Evolutionary conservation across 2,329 filamentous ascomycete species (phyloP), one percentile per base, ranked within the genome.

Genomic region (Cercospora zeae-maydis): DNA sequence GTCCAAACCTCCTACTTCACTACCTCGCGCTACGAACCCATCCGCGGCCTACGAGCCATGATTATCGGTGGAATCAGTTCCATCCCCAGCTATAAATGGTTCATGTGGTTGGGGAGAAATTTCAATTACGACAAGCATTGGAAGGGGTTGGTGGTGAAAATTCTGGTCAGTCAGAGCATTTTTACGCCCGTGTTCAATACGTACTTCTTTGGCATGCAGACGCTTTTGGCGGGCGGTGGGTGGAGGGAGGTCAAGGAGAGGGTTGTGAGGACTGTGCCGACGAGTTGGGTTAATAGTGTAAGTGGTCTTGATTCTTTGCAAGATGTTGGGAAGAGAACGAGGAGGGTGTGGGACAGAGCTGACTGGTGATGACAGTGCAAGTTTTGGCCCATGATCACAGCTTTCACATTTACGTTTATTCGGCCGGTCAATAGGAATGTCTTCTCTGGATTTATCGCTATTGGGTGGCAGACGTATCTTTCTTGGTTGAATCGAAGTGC

Each of bases 401-500:
- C 92, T 0, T 88, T 97, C 73, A 93, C 84, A 75, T 96, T 97
- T 72, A 86, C 89, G n/a, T 95, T 91, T 71, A 80, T 97, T 4
- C 86, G 88, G 27, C 81, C 92, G 53, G 87, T 93, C 72, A 93
- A 91, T 76, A 82, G 93, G 56, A 90, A 87, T 70, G 83, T 96
- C 14, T 95, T 96, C 69, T 86, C 89, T 0, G 91, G 77, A 51
- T 66, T 89, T 6, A 84, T 96, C 67, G 91, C 91, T 1, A 88
- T 96, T 57, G 90, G 90, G 0, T 97, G 93, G 93, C 93, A 96
- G 83, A 92, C 91, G 0, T 97, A 96, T 80, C 73, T 97, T 70
- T 91, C 88, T 69, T 90, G 87, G 76, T 76, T 96, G 72, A 96
- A 96, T 71, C 83, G 88, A 71, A 80, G 81, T 65, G 91, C 90